Percentiles rank a stretch among this genome's conserved stretches.
Evolutionary conservation across 2,329 filamentous ascomycete species (phyloP).

Genomic region (Phialocephala sp.): DNA sequence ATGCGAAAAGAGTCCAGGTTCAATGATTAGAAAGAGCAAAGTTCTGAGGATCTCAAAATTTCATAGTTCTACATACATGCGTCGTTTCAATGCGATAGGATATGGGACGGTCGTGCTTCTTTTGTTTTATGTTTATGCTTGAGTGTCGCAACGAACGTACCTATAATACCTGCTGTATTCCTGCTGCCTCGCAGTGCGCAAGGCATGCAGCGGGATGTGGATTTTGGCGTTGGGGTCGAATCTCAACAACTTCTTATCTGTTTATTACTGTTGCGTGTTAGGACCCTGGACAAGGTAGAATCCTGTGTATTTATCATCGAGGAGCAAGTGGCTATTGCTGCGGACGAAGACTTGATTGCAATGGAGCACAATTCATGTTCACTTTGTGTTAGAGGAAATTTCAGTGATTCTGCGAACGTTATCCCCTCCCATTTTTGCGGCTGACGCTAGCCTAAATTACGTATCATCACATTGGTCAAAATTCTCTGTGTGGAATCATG

Average conservation of each 20-base stretch:
- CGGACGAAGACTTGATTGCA: constrained; percentile 34
- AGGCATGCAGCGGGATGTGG: constrained; percentile 30
- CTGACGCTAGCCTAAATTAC: background rate
- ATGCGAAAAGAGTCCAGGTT: constrained; percentile 41
- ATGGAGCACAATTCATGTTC: constrained; percentile 38
- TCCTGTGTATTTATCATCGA: constrained; percentile 43
- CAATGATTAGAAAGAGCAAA: constrained; percentile 39
- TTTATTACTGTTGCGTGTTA: constrained; percentile 34
- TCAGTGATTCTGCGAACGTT: background rate
- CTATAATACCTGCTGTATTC: constrained; percentile 38
- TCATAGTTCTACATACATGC: constrained; percentile 37
- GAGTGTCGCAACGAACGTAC: constrained; percentile 35
- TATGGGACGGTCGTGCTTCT: constrained; percentile 34
- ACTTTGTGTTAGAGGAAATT: background rate
- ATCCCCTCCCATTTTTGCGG: background rate
- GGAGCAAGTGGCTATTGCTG: constrained; percentile 28
- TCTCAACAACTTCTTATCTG: constrained; percentile 35
- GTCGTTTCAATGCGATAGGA: constrained; percentile 33
- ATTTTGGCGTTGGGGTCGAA: constrained; percentile 36
- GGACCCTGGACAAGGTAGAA: constrained; percentile 34
- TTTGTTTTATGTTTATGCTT: constrained; percentile 40
- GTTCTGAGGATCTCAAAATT: constrained; percentile 37
- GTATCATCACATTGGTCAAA: background rate
- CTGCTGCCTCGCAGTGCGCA: constrained; percentile 34
- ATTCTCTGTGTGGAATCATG: background rate